Evolutionary conservation across 2,329 filamentous ascomycete genomes (phyloP), one percentile per base, ranked within the genome.

Genomic region (Cladosporium oxysporum): DNA sequence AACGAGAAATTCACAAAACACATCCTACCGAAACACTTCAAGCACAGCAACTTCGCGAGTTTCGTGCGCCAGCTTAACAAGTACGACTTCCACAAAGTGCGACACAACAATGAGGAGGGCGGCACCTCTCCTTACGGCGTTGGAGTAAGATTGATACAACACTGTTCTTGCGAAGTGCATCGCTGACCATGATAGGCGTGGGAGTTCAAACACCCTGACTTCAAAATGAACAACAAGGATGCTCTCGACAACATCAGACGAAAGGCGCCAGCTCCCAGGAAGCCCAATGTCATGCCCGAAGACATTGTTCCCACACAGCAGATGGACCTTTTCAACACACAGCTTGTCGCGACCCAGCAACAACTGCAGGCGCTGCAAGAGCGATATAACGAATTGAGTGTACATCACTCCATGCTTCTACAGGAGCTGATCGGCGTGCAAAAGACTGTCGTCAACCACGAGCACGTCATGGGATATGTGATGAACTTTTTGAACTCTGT

Each of bases 1-100:
- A 96, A 96, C 79, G 94, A 98, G 78, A 97, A 96, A 79, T 99
- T 99, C 76, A 98, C 95, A 26, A 97, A 97, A 78, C 91, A 91
- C 47, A 96, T 99, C 73, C 87, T 99, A 18, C 95, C 95, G 2
- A 97, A 98, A 77, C 93, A 98, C 75, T 99, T 99, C 84, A 99
- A 99, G 80, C 95, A 98, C 78, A 91, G 91, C 78, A 92, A 92
- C 73, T 91, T 91, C 75, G 89, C 90, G 7, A 91, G 89, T 0
- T 92, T 92, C 71, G 90, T 92, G 33, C 86, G 90, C 29, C 89
- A 91, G 71, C 79, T 91, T 64, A 83, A 83, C 67, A 84, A 85
- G 82, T 85, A 85, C 70, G 82, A 83, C 81, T 99, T 99, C 73
- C 95, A 99, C 83, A 99, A 99, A 83, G 93, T 98, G 69, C 88